A percentile compares a stretch with the other conserved stretches of the same genome.
phyloP scores from a whole-genome alignment of 352 stramenopile species.

The Phytophthora constricta region DNA sequence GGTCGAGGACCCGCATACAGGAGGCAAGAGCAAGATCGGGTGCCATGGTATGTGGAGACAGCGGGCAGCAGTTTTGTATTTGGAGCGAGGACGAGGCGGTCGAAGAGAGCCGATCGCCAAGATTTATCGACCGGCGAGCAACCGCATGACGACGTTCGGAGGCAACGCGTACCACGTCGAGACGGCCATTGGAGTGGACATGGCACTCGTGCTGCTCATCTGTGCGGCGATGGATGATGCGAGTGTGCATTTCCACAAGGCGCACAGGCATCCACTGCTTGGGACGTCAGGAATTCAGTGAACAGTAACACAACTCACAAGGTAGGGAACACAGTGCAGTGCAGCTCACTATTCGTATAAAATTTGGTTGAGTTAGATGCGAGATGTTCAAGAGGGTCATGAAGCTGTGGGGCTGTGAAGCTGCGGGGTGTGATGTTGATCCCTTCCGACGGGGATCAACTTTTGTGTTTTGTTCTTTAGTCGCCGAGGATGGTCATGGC shows the following conservation, averaged over 20 bases:
- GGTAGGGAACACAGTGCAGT: background rate
- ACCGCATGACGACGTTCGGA: constrained; percentile 27
- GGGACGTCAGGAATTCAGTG: constrained; percentile 27
- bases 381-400: background rate
- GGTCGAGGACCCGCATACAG: constrained; percentile 40
- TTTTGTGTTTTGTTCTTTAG: constrained; percentile 13
- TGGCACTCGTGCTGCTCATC: constrained; percentile 39
- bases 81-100: constrained; percentile 33
- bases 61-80: constrained; percentile 40
- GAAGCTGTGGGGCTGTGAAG: background rate
- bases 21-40: constrained; percentile 36
- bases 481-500: constrained; percentile 45
- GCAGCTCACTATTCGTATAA: background rate
- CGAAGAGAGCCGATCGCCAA: constrained; percentile 44
- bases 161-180: constrained; percentile 42
- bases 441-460: constrained; percentile 30
- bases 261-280: constrained; percentile 24
- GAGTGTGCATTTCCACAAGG: constrained; percentile 34
- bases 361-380: constrained; percentile 1
- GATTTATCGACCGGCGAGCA: constrained; percentile 37
- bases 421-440: background rate
- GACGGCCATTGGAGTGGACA: constrained; percentile 43
- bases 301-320: constrained; percentile 2
- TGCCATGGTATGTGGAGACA: constrained; percentile 46
- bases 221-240: constrained; percentile 50